Base-by-base conservation (phyloP, 2,329 filamentous ascomycete genomes). In the Colletotrichum musicola region DNA sequence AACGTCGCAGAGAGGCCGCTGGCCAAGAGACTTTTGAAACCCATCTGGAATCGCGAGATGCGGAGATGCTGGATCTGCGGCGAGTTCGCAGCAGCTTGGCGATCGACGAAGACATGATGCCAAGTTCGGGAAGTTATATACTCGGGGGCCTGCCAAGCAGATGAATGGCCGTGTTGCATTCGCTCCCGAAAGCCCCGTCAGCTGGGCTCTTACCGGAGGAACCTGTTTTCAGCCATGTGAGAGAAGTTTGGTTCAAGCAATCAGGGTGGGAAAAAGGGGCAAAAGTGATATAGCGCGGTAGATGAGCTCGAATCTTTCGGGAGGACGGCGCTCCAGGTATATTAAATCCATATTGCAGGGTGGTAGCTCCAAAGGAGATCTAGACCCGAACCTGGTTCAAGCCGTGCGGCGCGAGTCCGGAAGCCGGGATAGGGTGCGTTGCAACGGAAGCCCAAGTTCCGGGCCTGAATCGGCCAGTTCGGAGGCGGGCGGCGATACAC, bases 41-140 rank as follows among this genome's bases (percentile, higher is more conserved):
- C 20, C 66, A 61, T 69, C 18, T 44, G 38, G 50, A 30, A 10
- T 30, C 6, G 3, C 6, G 7, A 6, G 18, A n/a, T 20, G 3
- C n/a, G 38, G 47, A 12, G 46, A n/a, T 2, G 7, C 38, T 10
- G 3, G 18, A 30, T 20, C 20, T 2, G 22, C 49, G 30, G 20
- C 13, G 22, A 22, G 18, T 14, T 7, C 14, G 6, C 27, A 20
- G 56, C 42, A n/a, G 46, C 55, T 66, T 56, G 62, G 62, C 44
- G 49, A 54, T 40, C 20, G 18, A 35, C 13, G 10, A 27, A 50
- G 16, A 46, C 38, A 16, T n/a, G 22, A 60, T 61, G 55, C 66
- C 62, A 69, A 69, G 55, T 69, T 65, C 2, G 18, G 16, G 14
- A 18, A 46, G n/a, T 66, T 66, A 46, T 61, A 61, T 66, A 69